Base-by-base conservation (phyloP, 2,329 filamentous ascomycete species). In the Fusarium avenaceum region DNA sequence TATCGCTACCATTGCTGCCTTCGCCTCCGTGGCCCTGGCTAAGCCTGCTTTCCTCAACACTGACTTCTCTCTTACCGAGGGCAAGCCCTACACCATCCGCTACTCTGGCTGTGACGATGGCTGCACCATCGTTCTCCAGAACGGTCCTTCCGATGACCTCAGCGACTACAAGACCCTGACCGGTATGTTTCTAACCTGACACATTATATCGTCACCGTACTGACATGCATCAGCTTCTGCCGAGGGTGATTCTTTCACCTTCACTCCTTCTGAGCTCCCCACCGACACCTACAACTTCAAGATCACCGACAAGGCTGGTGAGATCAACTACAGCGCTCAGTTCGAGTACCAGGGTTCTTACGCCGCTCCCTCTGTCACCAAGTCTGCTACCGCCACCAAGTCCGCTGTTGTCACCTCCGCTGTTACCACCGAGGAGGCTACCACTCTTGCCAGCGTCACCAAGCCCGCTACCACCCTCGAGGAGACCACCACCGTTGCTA, bases 41-140 rank as follows among this genome's bases (percentile, higher is more conserved):
- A 49, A 72, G 66, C 78, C 78, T 48, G 28, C 47, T 20, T 74
- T 80, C 72, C 65, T 71, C 71, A 80, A 80, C 77, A 63, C 53
- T 28, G 30, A 60, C 6, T 79, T 76, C 59, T 39, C 71, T 3
- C 64, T 79, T 32, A 24, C 55, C 7, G 66, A 76, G 67, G 76
- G 75, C 63, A 13, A 75, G 72, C 67, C 72, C 20, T 80, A 77
- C 72, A 75, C 71, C 47, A 71, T 80, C 66, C 70, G 61, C 32
- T 80, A 65, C 72, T 42, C 60, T 15, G 77, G 76, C 45, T 80
- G 79, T 43, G 68, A 71, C 3, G 20, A 15, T 30, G 75, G 75
- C 64, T 80, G 79, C 76, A 78, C 75, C 65, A 79, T 80, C 28
- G 26, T 51, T 38, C 72, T 80, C 54, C 71, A 79, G 74, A 76